Evolutionary conservation across 176 grass and related monocot species (phyloP), one percentile per base, ranked within the genome.

Genomic region (Musa beccarii): DNA sequence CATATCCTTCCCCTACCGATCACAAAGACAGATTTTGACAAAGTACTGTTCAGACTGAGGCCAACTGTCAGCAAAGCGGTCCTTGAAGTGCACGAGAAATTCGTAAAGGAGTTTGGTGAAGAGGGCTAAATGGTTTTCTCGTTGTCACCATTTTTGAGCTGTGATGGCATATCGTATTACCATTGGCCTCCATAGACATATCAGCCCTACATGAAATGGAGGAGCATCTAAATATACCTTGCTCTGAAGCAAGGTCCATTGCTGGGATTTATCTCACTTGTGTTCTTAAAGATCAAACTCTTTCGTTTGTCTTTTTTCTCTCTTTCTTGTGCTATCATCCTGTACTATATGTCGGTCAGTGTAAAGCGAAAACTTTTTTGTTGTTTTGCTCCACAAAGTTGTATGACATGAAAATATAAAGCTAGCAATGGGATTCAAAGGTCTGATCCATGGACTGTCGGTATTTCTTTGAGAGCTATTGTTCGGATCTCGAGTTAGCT

Each of bases 91-190:
- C 95, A 99, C 0, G 95, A 99, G 83, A 94, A 83, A 81, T 99
- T 99, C 86, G 94, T 90, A 0, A 94, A 89, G 75, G 95, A 99
- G 89, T 99, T 99, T 0, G 95, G 95, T 0, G 90, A 99, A 83
- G 95, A 99, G 85, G 95, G 95, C 7, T 99, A 75, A 94, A 65
- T 83, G 57, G 56, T 52, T 51, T 25, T 9, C 5, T 25, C 25
- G 4, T 67, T 34, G 43, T 64, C 62, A 24, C 5, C 56, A 16
- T 59, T 67, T 5, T 67, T 67, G 23, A 16, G 64, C 64, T 67
- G 15, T 43, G 29, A 43, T 49, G 28, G 28, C 67, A 69, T 49
- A 50, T n/a, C 51, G 67, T 69, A 69, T 51, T 69, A 51, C 29
- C 34, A 19, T 17, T 50, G 11, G 5, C 43, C 34, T 50, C 34